Percentiles rank a stretch among this genome's conserved stretches.
These are phyloP conservation scores for Mucor mucedo DNA, from an alignment of 371 early-diverging fungal genomes.

Conservation along the genomic window DNA sequence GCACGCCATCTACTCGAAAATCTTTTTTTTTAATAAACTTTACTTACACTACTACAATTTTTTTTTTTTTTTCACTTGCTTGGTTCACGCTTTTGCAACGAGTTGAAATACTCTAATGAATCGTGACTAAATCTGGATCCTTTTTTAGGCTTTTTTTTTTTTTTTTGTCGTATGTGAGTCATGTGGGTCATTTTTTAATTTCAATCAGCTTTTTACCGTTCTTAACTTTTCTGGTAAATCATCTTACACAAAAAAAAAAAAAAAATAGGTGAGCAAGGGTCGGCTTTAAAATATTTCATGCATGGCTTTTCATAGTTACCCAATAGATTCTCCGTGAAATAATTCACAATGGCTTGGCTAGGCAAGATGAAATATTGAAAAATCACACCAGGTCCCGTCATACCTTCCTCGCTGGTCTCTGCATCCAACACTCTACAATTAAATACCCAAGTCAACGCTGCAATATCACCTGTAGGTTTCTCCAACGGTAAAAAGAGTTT, in stretches of 20 bases:
- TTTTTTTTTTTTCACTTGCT: neutral
- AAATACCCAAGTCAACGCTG: constrained; percentile 18
- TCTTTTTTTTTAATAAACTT: too few relatives aligned
- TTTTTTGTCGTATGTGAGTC: neutral
- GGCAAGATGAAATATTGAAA: constrained; percentile 19
- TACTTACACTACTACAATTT: too few relatives aligned
- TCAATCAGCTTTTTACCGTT: neutral
- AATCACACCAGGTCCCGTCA: constrained; percentile 21
- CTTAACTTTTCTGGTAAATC: constrained; percentile 5
- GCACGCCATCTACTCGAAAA: too few relatives aligned
- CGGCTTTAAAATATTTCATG: neutral
- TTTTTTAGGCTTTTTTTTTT: neutral
- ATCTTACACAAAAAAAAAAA: constrained; percentile 3
- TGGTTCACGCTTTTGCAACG: neutral
- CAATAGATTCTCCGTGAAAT: constrained; percentile 17
- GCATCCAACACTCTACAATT: constrained; percentile 17
- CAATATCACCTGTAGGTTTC: neutral
- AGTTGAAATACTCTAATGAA: neutral
- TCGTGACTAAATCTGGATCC: neutral
- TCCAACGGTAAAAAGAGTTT: neutral
- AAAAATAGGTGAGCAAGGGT: neutral
- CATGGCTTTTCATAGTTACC: neutral
- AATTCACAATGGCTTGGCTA: constrained; percentile 15
- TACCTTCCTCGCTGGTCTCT: neutral
- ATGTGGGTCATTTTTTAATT: neutral